phyloP scores from a whole-genome alignment of 2,329 filamentous ascomycete species.

The Bertia moriformis region DNA sequence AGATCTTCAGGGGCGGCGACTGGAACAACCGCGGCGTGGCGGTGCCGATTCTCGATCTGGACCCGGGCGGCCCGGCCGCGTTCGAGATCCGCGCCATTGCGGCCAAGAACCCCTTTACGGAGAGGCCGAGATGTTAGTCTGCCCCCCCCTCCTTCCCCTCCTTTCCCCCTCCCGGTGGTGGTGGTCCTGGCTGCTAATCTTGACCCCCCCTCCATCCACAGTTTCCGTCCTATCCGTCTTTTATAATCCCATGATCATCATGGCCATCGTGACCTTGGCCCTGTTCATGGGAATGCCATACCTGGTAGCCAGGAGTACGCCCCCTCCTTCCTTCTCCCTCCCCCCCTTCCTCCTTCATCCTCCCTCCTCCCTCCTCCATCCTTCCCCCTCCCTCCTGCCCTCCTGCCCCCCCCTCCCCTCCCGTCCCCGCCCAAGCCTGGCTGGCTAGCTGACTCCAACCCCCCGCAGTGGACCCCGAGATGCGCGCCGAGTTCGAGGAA shows the following conservation, averaged over 20 bases:
- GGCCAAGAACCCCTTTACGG: slow-evolving; percentile 61
- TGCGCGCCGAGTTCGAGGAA: slow-evolving; percentile 80
- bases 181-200: slow-evolving; percentile 3
- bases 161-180: slow-evolving; percentile 3
- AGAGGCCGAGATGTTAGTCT: slow-evolving; percentile 60
- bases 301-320: slow-evolving; percentile 85
- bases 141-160: slow-evolving; percentile 2
- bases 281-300: slow-evolving; percentile 90
- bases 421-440: too few relatives aligned
- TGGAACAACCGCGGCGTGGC: slow-evolving; percentile 74
- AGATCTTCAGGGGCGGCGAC: slow-evolving; percentile 77
- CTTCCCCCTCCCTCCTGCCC: neutral
- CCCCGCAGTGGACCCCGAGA: slow-evolving; percentile 88
- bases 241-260: slow-evolving; percentile 92
- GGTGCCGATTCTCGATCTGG: slow-evolving; percentile 24
- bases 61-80: slow-evolving; percentile 18
- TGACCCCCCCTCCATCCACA: slow-evolving; percentile 15
- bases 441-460: too few relatives aligned
- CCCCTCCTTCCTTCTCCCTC: too few relatives aligned
- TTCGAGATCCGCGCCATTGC: slow-evolving; percentile 50
- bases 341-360: too few relatives aligned
- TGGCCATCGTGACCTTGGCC: slow-evolving; percentile 69
- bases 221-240: slow-evolving; percentile 70
- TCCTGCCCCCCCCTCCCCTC: too few relatives aligned
- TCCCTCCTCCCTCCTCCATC: slow-evolving; percentile 1